Percentiles rank a stretch among this genome's conserved stretches.
These are phyloP conservation scores for Eleusine coracana DNA, from an alignment of 176 grass and related monocot species.

Conservation along the genomic window DNA sequence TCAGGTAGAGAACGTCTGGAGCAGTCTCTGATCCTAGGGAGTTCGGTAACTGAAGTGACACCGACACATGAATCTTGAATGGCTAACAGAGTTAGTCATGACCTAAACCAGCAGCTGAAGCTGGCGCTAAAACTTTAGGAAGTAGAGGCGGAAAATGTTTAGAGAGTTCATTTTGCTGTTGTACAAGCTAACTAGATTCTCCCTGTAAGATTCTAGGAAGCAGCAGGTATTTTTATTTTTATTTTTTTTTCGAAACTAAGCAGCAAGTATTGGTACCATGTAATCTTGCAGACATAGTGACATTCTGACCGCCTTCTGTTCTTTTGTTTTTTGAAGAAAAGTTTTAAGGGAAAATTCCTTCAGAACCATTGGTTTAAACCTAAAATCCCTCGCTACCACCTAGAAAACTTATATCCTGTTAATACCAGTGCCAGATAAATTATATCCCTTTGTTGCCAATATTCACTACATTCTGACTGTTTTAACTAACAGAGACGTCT, in stretches of 20 bases:
- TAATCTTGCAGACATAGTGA: background rate
- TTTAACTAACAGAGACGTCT: no score
- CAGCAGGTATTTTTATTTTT: background rate
- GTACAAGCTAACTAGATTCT: background rate
- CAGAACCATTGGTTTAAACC: no score
- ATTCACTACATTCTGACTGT: no score
- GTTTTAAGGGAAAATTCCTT: no score
- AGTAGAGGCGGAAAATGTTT: background rate
- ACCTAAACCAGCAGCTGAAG: constrained; percentile 9
- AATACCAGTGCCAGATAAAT: no score
- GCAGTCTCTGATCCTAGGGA: background rate
- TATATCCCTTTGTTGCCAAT: no score
- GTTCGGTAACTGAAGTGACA: background rate
- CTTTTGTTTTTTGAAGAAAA: no score
- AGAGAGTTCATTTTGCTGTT: background rate
- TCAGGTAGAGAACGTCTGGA: constrained; percentile 8
- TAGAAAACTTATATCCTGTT: no score
- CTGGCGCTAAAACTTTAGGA: background rate
- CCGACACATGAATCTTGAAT: background rate
- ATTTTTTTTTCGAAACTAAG: background rate
- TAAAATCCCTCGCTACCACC: no score
- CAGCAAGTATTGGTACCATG: background rate
- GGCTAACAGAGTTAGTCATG: constrained; percentile 13
- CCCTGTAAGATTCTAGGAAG: background rate
- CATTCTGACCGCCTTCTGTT: background rate